Percentiles rank a stretch among this genome's conserved stretches.
Conservation (phyloP, 129 eudicot species). For the Chrysanthemum lavandulifolium region DNA sequence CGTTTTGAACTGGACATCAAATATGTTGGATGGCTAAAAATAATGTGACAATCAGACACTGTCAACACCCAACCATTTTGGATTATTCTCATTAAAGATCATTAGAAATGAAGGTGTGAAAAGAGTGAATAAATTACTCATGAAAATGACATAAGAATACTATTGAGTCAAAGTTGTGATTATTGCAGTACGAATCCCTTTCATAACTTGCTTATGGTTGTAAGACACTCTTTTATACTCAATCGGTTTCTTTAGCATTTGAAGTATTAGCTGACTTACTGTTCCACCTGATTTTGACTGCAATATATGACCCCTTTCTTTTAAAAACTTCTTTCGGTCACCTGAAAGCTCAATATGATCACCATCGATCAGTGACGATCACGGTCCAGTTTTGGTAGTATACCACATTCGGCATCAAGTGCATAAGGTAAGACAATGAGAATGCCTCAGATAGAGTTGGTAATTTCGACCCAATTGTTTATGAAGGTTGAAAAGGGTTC, state of each 20-base stretch:
- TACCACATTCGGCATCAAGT: constrained; percentile 72
- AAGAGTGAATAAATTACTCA: too few species aligned
- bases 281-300: constrained; percentile 60
- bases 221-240: constrained; percentile 21
- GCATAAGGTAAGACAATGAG: constrained; percentile 8
- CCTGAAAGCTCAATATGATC: constrained; percentile 74
- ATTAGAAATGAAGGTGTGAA: too few species aligned
- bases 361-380: constrained; percentile 60
- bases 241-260: constrained; percentile 30
- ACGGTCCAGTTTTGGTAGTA: constrained; percentile 74
- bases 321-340: constrained; percentile 48
- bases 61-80: too few species aligned
- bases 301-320: constrained; percentile 67
- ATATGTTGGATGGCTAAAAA: too few species aligned
- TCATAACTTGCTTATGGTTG: constrained; percentile 17
- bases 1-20: too few species aligned
- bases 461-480: not conserved
- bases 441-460: not conserved
- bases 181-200: constrained; percentile 52
- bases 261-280: constrained; percentile 72
- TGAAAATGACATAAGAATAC: too few species aligned
- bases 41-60: too few species aligned
- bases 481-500: not conserved
- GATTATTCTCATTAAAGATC: too few species aligned
- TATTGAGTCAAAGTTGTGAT: too few species aligned